Percentiles rank a stretch among this genome's conserved stretches.
Conservation (phyloP, 495 filamentous ascomycete genomes). For the Podospora tetraspora region DNA sequence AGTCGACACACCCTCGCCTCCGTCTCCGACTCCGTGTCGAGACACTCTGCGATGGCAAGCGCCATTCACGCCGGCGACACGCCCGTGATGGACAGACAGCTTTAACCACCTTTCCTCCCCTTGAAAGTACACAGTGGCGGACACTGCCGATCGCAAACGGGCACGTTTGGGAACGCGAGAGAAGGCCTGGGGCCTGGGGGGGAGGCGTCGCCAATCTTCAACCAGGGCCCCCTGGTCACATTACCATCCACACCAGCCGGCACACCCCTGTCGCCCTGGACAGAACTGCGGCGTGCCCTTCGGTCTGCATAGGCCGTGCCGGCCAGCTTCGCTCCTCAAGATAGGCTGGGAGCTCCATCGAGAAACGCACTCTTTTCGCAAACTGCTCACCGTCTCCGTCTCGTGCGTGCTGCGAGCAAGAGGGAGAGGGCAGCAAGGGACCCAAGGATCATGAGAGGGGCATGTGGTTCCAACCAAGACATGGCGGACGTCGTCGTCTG, state of each 20-base stretch:
- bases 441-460: background rate
- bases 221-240: background rate
- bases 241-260: background rate
- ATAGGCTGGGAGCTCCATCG: slow-evolving; percentile 14
- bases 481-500: slow-evolving; percentile 1
- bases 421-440: background rate
- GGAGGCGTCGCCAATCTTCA: slow-evolving; percentile 7
- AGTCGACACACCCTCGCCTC: background rate
- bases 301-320: slow-evolving; percentile 24
- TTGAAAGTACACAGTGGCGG: background rate
- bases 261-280: background rate
- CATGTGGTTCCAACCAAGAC: background rate
- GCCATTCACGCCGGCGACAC: background rate
- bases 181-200: background rate
- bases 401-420: background rate
- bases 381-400: slow-evolving; percentile 1
- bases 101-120: background rate
- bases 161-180: background rate
- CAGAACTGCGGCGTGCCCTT: slow-evolving; percentile 2
- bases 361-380: slow-evolving; percentile 2
- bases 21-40: background rate
- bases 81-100: background rate
- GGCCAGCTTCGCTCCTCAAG: slow-evolving; percentile 9
- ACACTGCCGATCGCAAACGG: slow-evolving; percentile 10
- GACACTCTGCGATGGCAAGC: background rate